Percentiles rank a stretch among this genome's conserved stretches.
These are phyloP conservation scores for Agrocybe praecox DNA, from an alignment of 768 basidiomycete genomes.

Conservation along the genomic window DNA sequence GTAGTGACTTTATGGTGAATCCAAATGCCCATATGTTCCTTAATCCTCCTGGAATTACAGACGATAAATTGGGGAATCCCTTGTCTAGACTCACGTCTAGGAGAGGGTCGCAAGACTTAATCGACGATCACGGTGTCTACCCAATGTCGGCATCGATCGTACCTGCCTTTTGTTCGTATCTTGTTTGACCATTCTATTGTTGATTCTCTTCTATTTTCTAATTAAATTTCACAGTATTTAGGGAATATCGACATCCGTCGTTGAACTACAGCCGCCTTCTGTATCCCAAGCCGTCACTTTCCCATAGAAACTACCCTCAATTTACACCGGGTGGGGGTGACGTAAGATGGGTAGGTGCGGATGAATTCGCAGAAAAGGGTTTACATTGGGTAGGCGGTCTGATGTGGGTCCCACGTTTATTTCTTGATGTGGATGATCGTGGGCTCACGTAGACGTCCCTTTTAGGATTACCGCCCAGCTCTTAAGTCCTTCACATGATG, in stretches of 20 bases:
- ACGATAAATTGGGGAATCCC: slow-evolving; percentile 18
- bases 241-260: slow-evolving; percentile 30
- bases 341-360: slow-evolving; percentile 58
- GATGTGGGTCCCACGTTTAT: slow-evolving; percentile 45
- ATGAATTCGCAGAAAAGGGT: slow-evolving; percentile 58
- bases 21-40: slow-evolving; percentile 68
- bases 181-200: slow-evolving; percentile 4
- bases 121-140: slow-evolving; percentile 49
- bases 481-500: slow-evolving; percentile 43
- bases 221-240: slow-evolving; percentile 22
- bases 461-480: slow-evolving; percentile 67
- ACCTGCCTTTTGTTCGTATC: slow-evolving; percentile 32
- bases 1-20: slow-evolving; percentile 60
- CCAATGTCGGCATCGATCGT: slow-evolving; percentile 32
- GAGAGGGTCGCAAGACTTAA: slow-evolving; percentile 17
- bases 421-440: background rate
- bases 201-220: background rate
- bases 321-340: slow-evolving; percentile 73
- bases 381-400: slow-evolving; percentile 73
- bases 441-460: slow-evolving; percentile 3
- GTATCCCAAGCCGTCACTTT: slow-evolving; percentile 57
- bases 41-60: slow-evolving; percentile 66
- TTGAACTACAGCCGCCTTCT: slow-evolving; percentile 45
- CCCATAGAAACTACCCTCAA: slow-evolving; percentile 69
- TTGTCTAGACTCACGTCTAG: slow-evolving; percentile 12